A percentile compares a stretch with the other conserved stretches of the same genome.
These are phyloP conservation scores for Leptosphaerulina australis DNA, from an alignment of 2,329 filamentous ascomycete species.

Conservation along the genomic window DNA sequence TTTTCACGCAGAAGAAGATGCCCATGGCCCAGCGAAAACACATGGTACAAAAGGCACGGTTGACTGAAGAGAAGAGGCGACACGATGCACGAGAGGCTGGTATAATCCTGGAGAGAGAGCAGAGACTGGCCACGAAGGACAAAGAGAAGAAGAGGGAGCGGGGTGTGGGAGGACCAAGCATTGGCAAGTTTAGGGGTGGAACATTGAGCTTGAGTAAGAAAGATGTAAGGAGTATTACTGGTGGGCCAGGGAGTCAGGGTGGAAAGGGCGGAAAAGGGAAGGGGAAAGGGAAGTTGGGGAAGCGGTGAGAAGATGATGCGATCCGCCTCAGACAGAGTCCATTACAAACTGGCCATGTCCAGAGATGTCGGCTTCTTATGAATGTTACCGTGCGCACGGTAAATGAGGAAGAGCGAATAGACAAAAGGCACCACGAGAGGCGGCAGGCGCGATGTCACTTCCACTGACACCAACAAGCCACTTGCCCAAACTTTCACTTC, in stretches of 20 bases:
- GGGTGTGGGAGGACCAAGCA: slow-evolving; percentile 74
- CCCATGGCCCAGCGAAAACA: slow-evolving; percentile 85
- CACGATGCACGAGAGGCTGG: slow-evolving; percentile 87
- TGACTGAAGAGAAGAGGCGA: slow-evolving; percentile 72
- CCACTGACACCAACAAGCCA: too few relatives aligned
- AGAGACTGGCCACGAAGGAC: slow-evolving; percentile 55
- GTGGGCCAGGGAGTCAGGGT: slow-evolving; percentile 56
- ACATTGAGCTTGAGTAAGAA: slow-evolving; percentile 77
- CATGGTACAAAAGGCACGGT: slow-evolving; percentile 71
- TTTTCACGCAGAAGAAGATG: slow-evolving; percentile 83
- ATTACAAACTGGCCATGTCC: too few relatives aligned
- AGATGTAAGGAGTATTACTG: slow-evolving; percentile 71
- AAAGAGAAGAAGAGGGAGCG: slow-evolving; percentile 59
- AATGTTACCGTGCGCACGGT: too few relatives aligned
- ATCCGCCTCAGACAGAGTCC: too few relatives aligned
- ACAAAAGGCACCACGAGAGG: too few relatives aligned
- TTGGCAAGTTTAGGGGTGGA: slow-evolving; percentile 81
- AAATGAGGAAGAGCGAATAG: too few relatives aligned
- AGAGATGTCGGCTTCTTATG: too few relatives aligned
- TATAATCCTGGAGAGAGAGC: slow-evolving; percentile 75
- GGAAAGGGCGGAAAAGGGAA: slow-evolving; percentile 24
- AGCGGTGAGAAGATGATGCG: too few relatives aligned
- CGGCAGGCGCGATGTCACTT: too few relatives aligned
- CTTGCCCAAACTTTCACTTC: too few relatives aligned
- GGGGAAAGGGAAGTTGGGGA: slow-evolving; percentile 15